Base-by-base conservation (phyloP, 2,329 filamentous ascomycete genomes). In the Didymella segeticola region DNA sequence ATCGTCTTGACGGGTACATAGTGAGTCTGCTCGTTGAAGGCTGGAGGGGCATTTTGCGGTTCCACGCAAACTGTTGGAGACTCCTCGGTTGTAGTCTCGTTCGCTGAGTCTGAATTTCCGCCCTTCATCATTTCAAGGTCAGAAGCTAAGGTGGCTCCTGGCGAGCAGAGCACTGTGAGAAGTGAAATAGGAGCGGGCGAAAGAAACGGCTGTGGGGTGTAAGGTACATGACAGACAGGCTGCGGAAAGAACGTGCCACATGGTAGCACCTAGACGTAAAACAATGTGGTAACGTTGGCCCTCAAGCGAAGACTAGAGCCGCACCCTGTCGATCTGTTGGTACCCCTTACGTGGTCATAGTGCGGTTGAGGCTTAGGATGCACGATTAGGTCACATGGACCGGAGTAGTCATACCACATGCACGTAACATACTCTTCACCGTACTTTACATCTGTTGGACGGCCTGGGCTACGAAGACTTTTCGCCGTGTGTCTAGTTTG, bases 11-110 rank as follows among this genome's bases (percentile, higher is more conserved):
- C 55, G 2, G 62, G 62, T 5, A 65, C 62, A 34, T 65, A 65
- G 39, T 65, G 55, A 41, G 62, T 65, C 34, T 64, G 62, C 36
- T 64, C 62, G 20, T 64, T 64, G 50, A 64, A 63, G 8, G 22
- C 41, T 11, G 39, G 50, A 27, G 43, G n/a, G n/a, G 38, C 29
- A 23, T 46, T 10, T 25, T 23, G 41, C 9, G 31, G 14, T 20
- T 43, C 41, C 15, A 37, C 50, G 36, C 23, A 14, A 11, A 11
- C 15, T 7, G 12, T 14, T 15, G 4, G 29, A 11, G 25, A 8
- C 5, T 27, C 12, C 25, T 38, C 25, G 5, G 3, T 9, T 4
- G 15, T 14, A 19, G 3, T 7, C 20, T 15, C 37, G n/a, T 22
- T 9, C 6, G 9, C 23, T n/a, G 14, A 3, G n/a, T 3, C 30